phyloP scores from a whole-genome alignment of 371 early-diverging fungal species.

The Phascolomyces articulosus region DNA sequence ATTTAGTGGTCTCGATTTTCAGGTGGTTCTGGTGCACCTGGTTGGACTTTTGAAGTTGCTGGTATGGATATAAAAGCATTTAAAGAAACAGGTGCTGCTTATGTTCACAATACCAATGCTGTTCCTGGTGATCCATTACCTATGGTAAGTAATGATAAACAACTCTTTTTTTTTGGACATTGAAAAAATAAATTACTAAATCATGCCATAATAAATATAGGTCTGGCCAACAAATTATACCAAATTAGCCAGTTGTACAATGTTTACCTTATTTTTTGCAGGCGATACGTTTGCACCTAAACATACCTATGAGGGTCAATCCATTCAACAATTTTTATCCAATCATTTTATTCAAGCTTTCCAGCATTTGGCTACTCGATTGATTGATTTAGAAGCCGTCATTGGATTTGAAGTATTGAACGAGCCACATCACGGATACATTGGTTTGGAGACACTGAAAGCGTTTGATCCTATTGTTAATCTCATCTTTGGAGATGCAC shows the following conservation, averaged over 20 bases:
- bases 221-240: constrained; percentile 86
- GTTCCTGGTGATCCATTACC: constrained; percentile 65
- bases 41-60: constrained; percentile 72
- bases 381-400: constrained; percentile 64
- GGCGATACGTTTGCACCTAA: constrained; percentile 78
- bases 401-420: constrained; percentile 84
- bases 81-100: constrained; percentile 75
- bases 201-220: constrained; percentile 11
- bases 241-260: constrained; percentile 80
- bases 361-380: constrained; percentile 57
- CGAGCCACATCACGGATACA: constrained; percentile 82
- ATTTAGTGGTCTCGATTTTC: constrained; percentile 69
- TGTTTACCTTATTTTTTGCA: constrained; percentile 87
- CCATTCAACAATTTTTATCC: constrained; percentile 62
- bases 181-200: too few relatives aligned
- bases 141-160: constrained; percentile 59
- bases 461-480: constrained; percentile 69
- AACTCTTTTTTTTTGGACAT: too few relatives aligned
- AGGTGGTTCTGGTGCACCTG: constrained; percentile 74
- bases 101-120: constrained; percentile 73
- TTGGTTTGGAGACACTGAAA: constrained; percentile 63
- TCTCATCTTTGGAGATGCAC: constrained; percentile 69
- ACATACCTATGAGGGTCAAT: constrained; percentile 45
- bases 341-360: constrained; percentile 57
- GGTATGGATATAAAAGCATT: constrained; percentile 75